Percentiles rank a stretch among this genome's conserved stretches.
These are phyloP conservation scores for Cladosporium oxysporum DNA, from an alignment of 2,329 filamentous ascomycete genomes.

Conservation along the genomic window DNA sequence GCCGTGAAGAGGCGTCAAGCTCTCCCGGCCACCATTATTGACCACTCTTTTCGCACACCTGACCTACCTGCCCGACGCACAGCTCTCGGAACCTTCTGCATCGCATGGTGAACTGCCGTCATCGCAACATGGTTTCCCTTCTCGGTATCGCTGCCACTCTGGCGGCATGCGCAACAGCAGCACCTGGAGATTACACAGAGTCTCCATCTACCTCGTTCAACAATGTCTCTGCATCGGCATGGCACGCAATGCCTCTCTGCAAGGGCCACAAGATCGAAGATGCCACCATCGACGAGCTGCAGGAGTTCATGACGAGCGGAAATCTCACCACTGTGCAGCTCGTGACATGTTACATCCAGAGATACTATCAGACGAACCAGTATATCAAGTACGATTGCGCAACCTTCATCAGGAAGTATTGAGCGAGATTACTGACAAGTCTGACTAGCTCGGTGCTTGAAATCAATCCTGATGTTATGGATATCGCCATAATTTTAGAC, in stretches of 20 bases:
- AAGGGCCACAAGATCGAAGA: conserved; percentile 65
- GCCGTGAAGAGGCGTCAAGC: conserved; percentile 9
- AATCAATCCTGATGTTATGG: conserved; percentile 66
- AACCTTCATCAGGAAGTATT: background rate
- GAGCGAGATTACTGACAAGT: conserved; percentile 25
- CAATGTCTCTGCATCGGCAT: conserved; percentile 4
- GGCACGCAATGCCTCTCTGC: conserved; percentile 60
- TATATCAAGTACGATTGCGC: conserved; percentile 59
- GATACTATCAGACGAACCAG: conserved; percentile 62
- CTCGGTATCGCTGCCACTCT: background rate
- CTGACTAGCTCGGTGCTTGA: conserved; percentile 56
- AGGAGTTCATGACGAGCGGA: conserved; percentile 57
- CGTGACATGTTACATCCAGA: conserved; percentile 62
- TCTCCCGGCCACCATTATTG: background rate
- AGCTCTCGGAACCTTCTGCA: conserved; percentile 7
- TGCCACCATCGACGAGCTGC: conserved; percentile 68
- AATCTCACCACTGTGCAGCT: conserved; percentile 60
- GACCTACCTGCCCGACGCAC: background rate
- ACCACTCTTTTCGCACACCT: conserved; percentile 2
- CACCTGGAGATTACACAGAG: background rate
- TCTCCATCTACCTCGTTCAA: background rate
- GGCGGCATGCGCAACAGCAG: background rate
- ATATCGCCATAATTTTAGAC: conserved; percentile 64
- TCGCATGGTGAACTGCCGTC: background rate
- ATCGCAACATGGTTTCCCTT: background rate